A percentile compares a stretch with the other conserved stretches of the same genome.
phyloP scores from a whole-genome alignment of 306 rosid genomes.

The Inga oerstediana region DNA sequence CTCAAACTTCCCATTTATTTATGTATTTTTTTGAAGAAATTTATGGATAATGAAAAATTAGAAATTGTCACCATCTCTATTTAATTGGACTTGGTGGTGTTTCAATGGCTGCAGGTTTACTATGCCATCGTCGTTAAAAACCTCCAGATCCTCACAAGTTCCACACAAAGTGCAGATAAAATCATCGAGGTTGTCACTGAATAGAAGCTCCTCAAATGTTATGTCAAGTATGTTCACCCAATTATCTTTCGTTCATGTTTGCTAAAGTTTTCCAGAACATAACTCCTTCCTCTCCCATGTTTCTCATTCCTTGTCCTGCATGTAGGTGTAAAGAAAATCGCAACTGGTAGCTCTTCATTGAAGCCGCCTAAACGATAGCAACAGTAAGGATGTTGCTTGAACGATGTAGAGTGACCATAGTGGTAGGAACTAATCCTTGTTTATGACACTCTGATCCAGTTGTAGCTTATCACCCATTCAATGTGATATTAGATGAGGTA shows the following conservation, averaged over 20 bases:
- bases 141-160: slow-evolving; percentile 57
- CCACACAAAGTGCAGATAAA: slow-evolving; percentile 49
- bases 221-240: slow-evolving; percentile 60
- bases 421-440: slow-evolving; percentile 36
- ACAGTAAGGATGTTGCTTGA: slow-evolving; percentile 40
- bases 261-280: slow-evolving; percentile 12
- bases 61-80: not conserved
- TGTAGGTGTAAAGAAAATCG: slow-evolving; percentile 62
- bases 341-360: slow-evolving; percentile 56
- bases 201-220: slow-evolving; percentile 67
- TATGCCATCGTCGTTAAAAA: slow-evolving; percentile 47
- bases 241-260: not conserved
- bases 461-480: slow-evolving; percentile 45
- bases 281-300: slow-evolving; percentile 20
- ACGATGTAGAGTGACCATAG: slow-evolving; percentile 42
- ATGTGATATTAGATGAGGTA: slow-evolving; percentile 49
- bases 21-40: not conserved
- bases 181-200: slow-evolving; percentile 61
- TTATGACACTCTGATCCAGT: slow-evolving; percentile 30
- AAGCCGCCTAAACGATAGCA: slow-evolving; percentile 72
- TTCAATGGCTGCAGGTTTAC: slow-evolving; percentile 46
- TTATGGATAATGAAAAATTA: not conserved
- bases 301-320: slow-evolving; percentile 32
- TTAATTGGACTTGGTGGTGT: slow-evolving; percentile 17
- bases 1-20: slow-evolving; percentile 7